phyloP scores from a whole-genome alignment of 1,284 basidiomycete species.

The Rhodofomes roseus region DNA sequence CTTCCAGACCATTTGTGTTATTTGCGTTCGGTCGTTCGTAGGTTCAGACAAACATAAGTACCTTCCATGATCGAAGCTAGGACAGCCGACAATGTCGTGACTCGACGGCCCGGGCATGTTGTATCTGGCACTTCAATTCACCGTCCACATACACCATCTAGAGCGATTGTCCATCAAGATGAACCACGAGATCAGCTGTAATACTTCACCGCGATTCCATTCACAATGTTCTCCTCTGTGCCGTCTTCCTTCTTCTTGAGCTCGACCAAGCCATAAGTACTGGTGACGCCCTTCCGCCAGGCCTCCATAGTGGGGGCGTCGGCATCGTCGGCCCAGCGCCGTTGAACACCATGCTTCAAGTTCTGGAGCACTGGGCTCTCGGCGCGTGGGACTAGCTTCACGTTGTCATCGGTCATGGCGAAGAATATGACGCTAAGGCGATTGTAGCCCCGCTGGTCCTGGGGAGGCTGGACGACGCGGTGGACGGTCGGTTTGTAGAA shows the following conservation, averaged over 20 bases:
- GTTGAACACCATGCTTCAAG: slow-evolving; percentile 28
- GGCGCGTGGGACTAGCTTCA: slow-evolving; percentile 34
- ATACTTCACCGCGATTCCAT: slow-evolving; percentile 40
- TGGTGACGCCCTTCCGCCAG: slow-evolving; percentile 35
- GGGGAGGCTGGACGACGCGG: slow-evolving; percentile 42
- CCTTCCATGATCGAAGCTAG: too few species aligned
- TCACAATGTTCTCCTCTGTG: slow-evolving; percentile 43
- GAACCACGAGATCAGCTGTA: slow-evolving; percentile 26
- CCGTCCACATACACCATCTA: too few species aligned
- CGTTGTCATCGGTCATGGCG: slow-evolving; percentile 21
- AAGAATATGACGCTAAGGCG: slow-evolving; percentile 56
- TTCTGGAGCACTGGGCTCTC: slow-evolving; percentile 38
- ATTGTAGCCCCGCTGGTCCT: slow-evolving; percentile 42
- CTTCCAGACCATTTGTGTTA: too few species aligned
- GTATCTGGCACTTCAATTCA: too few species aligned
- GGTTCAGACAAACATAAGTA: too few species aligned
- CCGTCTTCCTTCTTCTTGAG: slow-evolving; percentile 32
- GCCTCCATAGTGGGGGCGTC: slow-evolving; percentile 33
- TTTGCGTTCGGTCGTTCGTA: too few species aligned
- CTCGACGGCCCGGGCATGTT: too few species aligned
- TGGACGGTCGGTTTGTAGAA: slow-evolving; percentile 35
- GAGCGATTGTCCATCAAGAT: too few species aligned
- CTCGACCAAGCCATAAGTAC: slow-evolving; percentile 30
- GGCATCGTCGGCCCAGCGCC: slow-evolving; percentile 25
- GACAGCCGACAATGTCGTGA: too few species aligned